Conservation (phyloP, 2,329 filamentous ascomycete genomes). For the Ceratocystis ficicola region DNA sequence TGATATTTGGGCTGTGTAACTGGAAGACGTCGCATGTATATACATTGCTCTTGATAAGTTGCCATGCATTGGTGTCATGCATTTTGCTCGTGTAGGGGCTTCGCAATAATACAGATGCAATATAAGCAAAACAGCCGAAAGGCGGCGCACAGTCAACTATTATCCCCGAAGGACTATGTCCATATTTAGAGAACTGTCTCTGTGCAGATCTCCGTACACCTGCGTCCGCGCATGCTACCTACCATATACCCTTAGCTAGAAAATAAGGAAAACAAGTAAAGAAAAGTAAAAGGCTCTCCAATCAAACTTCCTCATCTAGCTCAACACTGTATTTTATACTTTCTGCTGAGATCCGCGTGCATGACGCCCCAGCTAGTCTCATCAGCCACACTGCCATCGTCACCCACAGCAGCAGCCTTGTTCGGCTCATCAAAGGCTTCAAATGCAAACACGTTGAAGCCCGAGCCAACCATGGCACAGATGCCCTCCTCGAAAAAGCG, state of each 20-base stretch:
- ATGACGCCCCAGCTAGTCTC: slow-evolving; percentile 62
- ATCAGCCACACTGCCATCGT: slow-evolving; percentile 48
- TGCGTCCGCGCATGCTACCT: not conserved
- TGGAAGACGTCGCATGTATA: too few species aligned
- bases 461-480: slow-evolving; percentile 53
- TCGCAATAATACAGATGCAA: not conserved
- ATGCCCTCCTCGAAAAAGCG: slow-evolving; percentile 50
- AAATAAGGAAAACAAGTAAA: not conserved
- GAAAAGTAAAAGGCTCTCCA: not conserved
- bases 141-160: not conserved
- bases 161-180: not conserved
- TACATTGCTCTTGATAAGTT: too few species aligned
- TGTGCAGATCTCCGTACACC: not conserved
- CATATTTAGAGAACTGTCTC: not conserved
- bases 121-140: not conserved
- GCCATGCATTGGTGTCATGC: too few species aligned
- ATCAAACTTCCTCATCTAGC: not conserved
- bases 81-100: not conserved
- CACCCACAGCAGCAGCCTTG: slow-evolving; percentile 53
- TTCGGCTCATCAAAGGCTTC: slow-evolving; percentile 62
- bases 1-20: too few species aligned
- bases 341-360: slow-evolving; percentile 44
- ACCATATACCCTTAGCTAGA: not conserved
- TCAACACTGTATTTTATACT: slow-evolving; percentile 34
- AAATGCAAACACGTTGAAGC: slow-evolving; percentile 59